phyloP scores from a whole-genome alignment of 2,329 filamentous ascomycete species.

The Calonectria naviculata region DNA sequence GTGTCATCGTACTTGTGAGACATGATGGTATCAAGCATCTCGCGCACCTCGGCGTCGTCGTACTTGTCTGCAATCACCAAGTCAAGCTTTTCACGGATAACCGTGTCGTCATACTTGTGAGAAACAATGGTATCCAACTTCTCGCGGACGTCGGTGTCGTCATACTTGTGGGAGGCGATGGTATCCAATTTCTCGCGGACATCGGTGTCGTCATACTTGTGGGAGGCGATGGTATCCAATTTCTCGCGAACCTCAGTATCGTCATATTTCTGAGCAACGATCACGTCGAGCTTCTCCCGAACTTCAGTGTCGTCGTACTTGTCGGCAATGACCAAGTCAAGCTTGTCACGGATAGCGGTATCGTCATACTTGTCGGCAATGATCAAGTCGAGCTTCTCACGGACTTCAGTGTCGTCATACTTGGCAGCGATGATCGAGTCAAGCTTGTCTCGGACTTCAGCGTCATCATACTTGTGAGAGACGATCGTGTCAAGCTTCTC shows the following conservation, averaged over 20 bases:
- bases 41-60: slow-evolving; percentile 38
- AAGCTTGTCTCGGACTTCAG: slow-evolving; percentile 42
- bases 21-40: slow-evolving; percentile 43
- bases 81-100: slow-evolving; percentile 44
- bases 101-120: slow-evolving; percentile 36
- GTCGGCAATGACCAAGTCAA: slow-evolving; percentile 46
- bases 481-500: slow-evolving; percentile 47
- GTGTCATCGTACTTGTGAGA: slow-evolving; percentile 70
- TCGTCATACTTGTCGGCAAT: slow-evolving; percentile 41
- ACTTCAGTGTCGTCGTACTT: slow-evolving; percentile 47
- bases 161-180: slow-evolving; percentile 65
- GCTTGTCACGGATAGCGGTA: slow-evolving; percentile 34
- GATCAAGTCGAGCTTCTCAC: slow-evolving; percentile 63
- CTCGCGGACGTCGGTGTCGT: slow-evolving; percentile 45
- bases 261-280: slow-evolving; percentile 68
- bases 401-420: slow-evolving; percentile 63
- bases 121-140: slow-evolving; percentile 42
- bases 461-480: slow-evolving; percentile 66
- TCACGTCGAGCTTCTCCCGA: slow-evolving; percentile 39
- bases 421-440: slow-evolving; percentile 55
- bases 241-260: slow-evolving; percentile 46
- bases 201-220: slow-evolving; percentile 68
- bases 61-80: no score
- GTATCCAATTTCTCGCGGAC: slow-evolving; percentile 65
- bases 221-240: not conserved